Evolutionary conservation across 1,284 basidiomycete species (phyloP), one percentile per base, ranked within the genome.

Genomic region (Mycena sp.): DNA sequence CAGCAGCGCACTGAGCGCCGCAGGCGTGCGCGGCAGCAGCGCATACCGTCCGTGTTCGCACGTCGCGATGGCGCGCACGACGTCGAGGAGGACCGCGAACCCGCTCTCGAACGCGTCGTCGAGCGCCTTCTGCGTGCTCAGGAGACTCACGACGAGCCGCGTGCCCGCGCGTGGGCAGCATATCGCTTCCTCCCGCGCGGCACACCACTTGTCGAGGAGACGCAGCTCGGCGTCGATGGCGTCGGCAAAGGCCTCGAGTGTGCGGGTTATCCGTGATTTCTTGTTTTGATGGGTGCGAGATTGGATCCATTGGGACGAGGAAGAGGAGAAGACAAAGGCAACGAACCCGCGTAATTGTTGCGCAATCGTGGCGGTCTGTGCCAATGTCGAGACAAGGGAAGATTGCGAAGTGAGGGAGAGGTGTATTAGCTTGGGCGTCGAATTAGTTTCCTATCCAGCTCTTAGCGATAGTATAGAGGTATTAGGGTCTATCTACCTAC

Each of bases 181-280:
- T 46, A 94, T 88, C 0, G 78, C 77, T 64, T 89, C 85, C 75
- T 96, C 94, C 49, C 81, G 81, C 2, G 76, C 74, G 0, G 92
- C 86, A 66, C 92, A 90, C 92, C 92, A 95, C 4, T 69, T 69
- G 60, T 91, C 85, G 61, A 94, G 86, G 0, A 68, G 67, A 17
- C 80, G 80, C 4, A 94, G 74, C 58, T 91, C 84, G 9, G 74
- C 65, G 49, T 88, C 87, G 45, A 94, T 77, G 0, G 91, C 91
- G 61, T 93, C 92, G 0, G 90, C 86, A 72, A 94, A 94, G 0
- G 94, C 94, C 72, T 95, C 91, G 14, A 90, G 77, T 0, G 92
- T 94, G 41, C 85, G 85, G 2, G 86, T 87, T 12, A 76, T 72
- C 14, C 65, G 63, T 21, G 64, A 53, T 23, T 64, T 48, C 58